Evolutionary conservation across 176 grass and related monocot genomes (phyloP), one percentile per base, ranked within the genome.

Genomic region (Ampelocalamus luodianensis): DNA sequence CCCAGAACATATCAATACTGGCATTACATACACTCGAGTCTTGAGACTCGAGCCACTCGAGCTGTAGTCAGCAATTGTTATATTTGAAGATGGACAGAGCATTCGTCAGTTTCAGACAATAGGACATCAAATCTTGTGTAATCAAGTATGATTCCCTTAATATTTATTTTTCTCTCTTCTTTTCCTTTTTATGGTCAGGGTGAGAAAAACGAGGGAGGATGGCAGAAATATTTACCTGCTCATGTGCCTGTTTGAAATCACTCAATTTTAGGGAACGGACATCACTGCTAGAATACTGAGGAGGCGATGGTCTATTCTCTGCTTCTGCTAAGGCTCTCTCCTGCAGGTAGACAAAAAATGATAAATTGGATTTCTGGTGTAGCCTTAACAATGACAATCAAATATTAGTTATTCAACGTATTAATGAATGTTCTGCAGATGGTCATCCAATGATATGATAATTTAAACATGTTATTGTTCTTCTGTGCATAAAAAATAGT

Each of bases 201-300:
- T 78, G 61, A 64, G 49, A 76, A n/a, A 34, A 58, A 50, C 55
- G 16, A 85, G 69, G 0, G 34, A 11, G 61, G 62, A n/a, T 51
- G 44, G 39, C 22, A 29, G 54, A 32, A 72, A 66, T 40, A 71
- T 76, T 50, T 70, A 98, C 96, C 93, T 98, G 93, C 26, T 98
- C 96, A 79, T 98, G 96, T 55, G 96, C 89, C 78, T 90, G 86
- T 80, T 89, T 94, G 51, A 98, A 91, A 81, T 98, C 96, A 66
- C 85, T 81, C 76, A 86, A 81, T 68, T 85, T 93, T 37, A 98
- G 81, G 48, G 91, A 9, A 10, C 93, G 96, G 22, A 96, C 74
- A 40, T 98, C 93, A 78, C 85, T 69, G 59, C 93, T 91, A 64
- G 72, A 83, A 71, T 83, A 81, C 38, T 87, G 88, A 48, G 85